Evolutionary conservation across 2,329 filamentous ascomycete species (phyloP).

Genomic region (Xylariaceae sp.): DNA sequence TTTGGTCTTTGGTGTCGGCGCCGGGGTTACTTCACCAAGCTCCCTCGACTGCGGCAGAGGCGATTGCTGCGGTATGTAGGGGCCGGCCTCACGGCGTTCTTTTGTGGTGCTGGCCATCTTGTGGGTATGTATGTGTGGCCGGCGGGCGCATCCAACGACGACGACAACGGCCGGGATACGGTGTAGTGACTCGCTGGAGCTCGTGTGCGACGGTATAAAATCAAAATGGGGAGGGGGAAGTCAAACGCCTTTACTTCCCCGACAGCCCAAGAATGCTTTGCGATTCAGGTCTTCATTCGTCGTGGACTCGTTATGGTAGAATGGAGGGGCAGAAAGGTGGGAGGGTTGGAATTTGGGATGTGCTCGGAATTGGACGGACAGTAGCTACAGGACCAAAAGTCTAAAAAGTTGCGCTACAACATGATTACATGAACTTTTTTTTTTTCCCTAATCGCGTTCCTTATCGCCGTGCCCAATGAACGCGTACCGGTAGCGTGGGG

Average conservation of each 20-base stretch:
- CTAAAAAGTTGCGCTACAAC: background rate
- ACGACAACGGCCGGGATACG: background rate
- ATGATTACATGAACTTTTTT: background rate
- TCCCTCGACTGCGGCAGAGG: conserved; percentile 57
- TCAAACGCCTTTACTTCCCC: background rate
- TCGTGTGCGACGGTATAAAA: background rate
- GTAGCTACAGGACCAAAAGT: background rate
- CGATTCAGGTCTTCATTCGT: background rate
- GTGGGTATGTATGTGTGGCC: conserved; percentile 15
- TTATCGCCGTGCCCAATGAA: background rate
- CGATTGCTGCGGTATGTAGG: conserved; percentile 26
- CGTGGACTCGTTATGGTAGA: background rate
- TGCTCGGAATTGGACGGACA: background rate
- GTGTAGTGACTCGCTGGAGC: conserved; percentile 10
- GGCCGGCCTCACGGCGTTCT: conserved; percentile 19
- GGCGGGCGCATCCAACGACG: conserved; percentile 16
- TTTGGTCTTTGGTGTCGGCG: conserved; percentile 39
- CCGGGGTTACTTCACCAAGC: conserved; percentile 52
- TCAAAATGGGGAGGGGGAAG: background rate
- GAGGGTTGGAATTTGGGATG: background rate
- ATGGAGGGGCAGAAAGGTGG: background rate
- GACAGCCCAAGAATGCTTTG: background rate
- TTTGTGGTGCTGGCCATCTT: conserved; percentile 23
- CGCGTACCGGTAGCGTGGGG: background rate
- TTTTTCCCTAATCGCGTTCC: background rate